phyloP scores from a whole-genome alignment of 163 green algal genomes.

The Chloromonas sp. region DNA sequence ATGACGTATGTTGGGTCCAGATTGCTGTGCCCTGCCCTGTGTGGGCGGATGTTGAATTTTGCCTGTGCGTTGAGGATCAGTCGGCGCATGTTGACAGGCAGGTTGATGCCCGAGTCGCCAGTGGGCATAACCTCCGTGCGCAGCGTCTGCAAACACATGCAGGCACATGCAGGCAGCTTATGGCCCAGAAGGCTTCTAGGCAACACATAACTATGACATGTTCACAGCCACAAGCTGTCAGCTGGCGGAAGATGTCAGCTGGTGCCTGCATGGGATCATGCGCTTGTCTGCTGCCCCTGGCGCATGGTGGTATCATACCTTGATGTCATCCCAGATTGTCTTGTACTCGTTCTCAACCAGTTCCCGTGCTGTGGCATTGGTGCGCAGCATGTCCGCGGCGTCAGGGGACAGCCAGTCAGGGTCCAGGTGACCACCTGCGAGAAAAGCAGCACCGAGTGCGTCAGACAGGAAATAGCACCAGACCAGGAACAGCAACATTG shows the following conservation, averaged over 20 bases:
- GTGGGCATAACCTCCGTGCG: slow-evolving; percentile 52
- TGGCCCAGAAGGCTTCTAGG: too few species aligned
- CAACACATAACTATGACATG: too few species aligned
- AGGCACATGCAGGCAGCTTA: too few species aligned
- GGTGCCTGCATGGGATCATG: too few species aligned
- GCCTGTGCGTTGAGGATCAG: slow-evolving; percentile 93
- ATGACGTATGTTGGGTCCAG: slow-evolving; percentile 57
- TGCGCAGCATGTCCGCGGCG: slow-evolving; percentile 57
- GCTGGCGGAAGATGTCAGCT: too few species aligned
- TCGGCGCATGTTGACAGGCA: slow-evolving; percentile 89
- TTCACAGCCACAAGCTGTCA: too few species aligned
- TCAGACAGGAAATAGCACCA: too few species aligned
- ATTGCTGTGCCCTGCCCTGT: slow-evolving; percentile 32
- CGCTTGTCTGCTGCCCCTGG: too few species aligned
- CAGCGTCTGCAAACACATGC: slow-evolving; percentile 6
- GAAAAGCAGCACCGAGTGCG: too few species aligned
- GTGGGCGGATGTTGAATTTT: slow-evolving; percentile 68
- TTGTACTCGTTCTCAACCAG: slow-evolving; percentile 54
- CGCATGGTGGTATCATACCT: slow-evolving; percentile 6
- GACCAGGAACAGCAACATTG: too few species aligned
- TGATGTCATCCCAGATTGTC: slow-evolving; percentile 32
- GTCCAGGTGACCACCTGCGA: neutral
- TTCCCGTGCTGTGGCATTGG: slow-evolving; percentile 22
- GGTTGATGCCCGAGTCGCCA: slow-evolving; percentile 74
- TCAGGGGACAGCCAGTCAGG: slow-evolving; percentile 61